Base-by-base conservation (phyloP, 2,329 filamentous ascomycete genomes). In the Metarhizium humberi region DNA sequence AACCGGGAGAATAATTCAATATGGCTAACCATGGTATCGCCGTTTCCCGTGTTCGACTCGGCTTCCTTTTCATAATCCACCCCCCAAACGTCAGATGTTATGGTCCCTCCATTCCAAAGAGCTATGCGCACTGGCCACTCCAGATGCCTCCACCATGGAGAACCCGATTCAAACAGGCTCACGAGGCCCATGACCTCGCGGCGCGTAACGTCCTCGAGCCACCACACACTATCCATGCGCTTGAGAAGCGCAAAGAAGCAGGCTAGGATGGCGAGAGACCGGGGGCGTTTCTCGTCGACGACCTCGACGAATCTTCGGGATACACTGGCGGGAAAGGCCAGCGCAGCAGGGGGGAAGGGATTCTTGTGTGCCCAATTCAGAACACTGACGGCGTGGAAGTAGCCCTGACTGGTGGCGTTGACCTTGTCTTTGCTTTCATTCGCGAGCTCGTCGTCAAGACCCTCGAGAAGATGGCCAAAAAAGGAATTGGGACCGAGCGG, bases 201-300 rank as follows among this genome's bases (percentile, higher is more conserved):
- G 16, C 79, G 77, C 7, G 84, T 79, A 62, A 87, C 84, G 43
- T 85, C 84, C 20, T 82, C 77, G 32, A 88, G 71, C 86, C 86
- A 90, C 86, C 86, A 90, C 16, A 84, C 72, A 16, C 74, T 68
- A 57, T 85, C 79, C 58, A 86, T 73, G 38, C 77, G 77, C 63
- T 84, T 84, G 50, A 88, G 72, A 42, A 86, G 71, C 32, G 82
- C 84, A 62, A 86, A 86, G 66, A 86, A 87, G 65, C 81, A 84
- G 6, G 83, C 84, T 1, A 87, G 75, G 40, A 86, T 82, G 36
- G 79, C 78, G 32, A 87, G 73, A 2, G 84, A 82, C 13, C 84
- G 79, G 1, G 84, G 84, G 13, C 80, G 76, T 56, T 79, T 77
- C 54, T 76, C 73, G 58, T 80, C 77, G 13, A 88, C 74, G 34